Percentiles rank a stretch among this genome's conserved stretches.
Conservation (phyloP, 1,139 yeast genomes). For the Yamadazyma songkhlaensis region DNA sequence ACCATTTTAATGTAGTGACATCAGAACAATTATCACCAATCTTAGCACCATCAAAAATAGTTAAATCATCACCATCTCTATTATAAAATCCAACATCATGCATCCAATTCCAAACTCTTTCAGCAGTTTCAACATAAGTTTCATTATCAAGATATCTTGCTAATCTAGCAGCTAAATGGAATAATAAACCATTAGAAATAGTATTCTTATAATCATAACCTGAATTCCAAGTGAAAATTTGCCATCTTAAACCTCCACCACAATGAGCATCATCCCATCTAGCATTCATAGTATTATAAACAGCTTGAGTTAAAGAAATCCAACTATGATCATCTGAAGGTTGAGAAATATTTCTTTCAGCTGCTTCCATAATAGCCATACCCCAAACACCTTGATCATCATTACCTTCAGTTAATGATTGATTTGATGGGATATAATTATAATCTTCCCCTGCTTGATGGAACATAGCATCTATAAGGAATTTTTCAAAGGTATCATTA, state of each 20-base stretch:
- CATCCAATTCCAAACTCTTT: slow-evolving; percentile 71
- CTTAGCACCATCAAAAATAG: slow-evolving; percentile 73
- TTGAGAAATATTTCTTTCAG: slow-evolving; percentile 56
- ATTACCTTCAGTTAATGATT: slow-evolving; percentile 63
- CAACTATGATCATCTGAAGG: slow-evolving; percentile 53
- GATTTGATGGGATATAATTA: slow-evolving; percentile 58
- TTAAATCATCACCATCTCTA: slow-evolving; percentile 33
- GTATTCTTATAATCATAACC: slow-evolving; percentile 81
- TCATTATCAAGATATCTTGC: slow-evolving; percentile 67
- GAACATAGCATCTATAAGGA: slow-evolving; percentile 42
- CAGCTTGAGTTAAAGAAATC: slow-evolving; percentile 71
- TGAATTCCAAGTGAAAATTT: slow-evolving; percentile 70
- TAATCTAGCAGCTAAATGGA: slow-evolving; percentile 74
- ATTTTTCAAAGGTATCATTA: slow-evolving; percentile 38
- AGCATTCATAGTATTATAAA: slow-evolving; percentile 69
- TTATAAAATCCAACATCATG: slow-evolving; percentile 46
- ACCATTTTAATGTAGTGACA: slow-evolving; percentile 59
- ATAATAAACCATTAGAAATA: slow-evolving; percentile 74
- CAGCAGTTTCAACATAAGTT: slow-evolving; percentile 64
- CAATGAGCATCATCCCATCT: slow-evolving; percentile 71
- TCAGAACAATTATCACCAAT: slow-evolving; percentile 55
- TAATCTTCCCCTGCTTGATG: slow-evolving; percentile 52
- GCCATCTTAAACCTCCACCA: slow-evolving; percentile 85
- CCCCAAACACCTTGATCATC: slow-evolving; percentile 79
- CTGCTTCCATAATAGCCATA: slow-evolving; percentile 57